Base-by-base conservation (phyloP, 768 basidiomycete species). In the Royoungia palumana region DNA sequence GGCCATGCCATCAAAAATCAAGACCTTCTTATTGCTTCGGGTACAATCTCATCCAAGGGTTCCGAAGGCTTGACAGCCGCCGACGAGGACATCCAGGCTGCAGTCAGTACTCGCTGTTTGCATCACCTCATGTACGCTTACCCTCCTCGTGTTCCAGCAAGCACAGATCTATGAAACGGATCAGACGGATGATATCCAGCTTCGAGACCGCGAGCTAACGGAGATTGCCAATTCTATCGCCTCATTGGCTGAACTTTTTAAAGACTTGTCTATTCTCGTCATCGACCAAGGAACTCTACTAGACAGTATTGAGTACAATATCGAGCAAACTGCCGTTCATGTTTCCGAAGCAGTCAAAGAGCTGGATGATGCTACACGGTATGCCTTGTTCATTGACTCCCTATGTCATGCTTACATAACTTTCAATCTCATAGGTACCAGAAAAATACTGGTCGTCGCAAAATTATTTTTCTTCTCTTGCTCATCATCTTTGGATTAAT, bases 1-100 rank as follows among this genome's bases (percentile, higher is more conserved):
- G 96, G 96, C 53, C 94, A 98, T 74, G 92, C 94, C 65, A 93
- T 92, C 67, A 96, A 95, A 72, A 95, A 94, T 64, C 91, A 94
- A 71, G 94, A 96, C 74, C 74, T 96, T 35, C 78, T 97, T 52
- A 78, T 93, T 58, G 93, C 94, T 6, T 92, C 91, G 38, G 94
- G 90, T 35, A 83, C 85, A 22, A 81, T 94, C 50, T 81, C 88
- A 16, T 77, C 89, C 58, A 86, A 81, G 64, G 91, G 89, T 21
- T 79, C 83, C 44, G 94, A 94, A 62, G 82, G 85, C 30, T 73
- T 93, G 67, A 83, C 81, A 47, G 92, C 90, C 19, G 78, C 91
- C 19, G 88, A 95, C 68, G 95, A 96, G 57, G 94, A 98, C 66
- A 76, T 96, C 19, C 82, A 82, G 63, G 92, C 90, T 55, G 87